Percentiles rank a stretch among this genome's conserved stretches.
These are phyloP conservation scores for Raffaelea ambrosiae DNA, from an alignment of 2,329 filamentous ascomycete species.

Conservation along the genomic window DNA sequence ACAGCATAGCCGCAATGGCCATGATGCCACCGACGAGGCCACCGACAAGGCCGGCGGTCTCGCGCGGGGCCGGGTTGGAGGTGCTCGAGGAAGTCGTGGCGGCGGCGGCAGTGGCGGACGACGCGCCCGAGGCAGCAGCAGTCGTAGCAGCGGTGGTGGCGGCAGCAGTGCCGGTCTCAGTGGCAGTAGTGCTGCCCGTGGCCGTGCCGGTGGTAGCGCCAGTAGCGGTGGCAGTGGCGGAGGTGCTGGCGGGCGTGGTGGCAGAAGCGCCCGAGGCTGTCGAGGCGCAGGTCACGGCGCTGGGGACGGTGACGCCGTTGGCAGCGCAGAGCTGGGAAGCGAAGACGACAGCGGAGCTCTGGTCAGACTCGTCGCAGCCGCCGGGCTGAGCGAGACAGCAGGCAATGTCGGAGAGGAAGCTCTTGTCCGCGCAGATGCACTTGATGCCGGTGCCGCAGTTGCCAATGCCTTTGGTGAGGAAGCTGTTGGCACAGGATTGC, in stretches of 20 bases:
- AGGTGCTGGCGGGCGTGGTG: slow-evolving; percentile 2
- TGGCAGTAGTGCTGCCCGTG: slow-evolving; percentile 3
- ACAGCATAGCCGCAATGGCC: slow-evolving; percentile 15
- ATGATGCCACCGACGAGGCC: slow-evolving; percentile 14
- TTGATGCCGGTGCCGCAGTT: slow-evolving; percentile 23
- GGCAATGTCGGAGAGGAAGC: slow-evolving; percentile 30
- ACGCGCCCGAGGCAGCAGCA: slow-evolving; percentile 1
- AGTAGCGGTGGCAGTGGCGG: slow-evolving; percentile 5
- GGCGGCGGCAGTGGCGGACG: slow-evolving; percentile 4
- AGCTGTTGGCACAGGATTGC: slow-evolving; percentile 21
- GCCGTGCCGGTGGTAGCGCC: slow-evolving; percentile 8
- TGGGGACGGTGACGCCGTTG: slow-evolving; percentile 24
- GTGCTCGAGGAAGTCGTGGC: slow-evolving; percentile 5
- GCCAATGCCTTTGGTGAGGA: slow-evolving; percentile 21
- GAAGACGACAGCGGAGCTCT: slow-evolving; percentile 21
- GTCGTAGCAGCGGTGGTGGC: slow-evolving; percentile 7
- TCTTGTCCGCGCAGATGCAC: slow-evolving; percentile 33
- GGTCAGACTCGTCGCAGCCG: slow-evolving; percentile 20
- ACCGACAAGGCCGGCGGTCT: slow-evolving; percentile 9
- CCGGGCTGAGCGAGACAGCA: slow-evolving; percentile 23
- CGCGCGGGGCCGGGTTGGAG: slow-evolving; percentile 8
- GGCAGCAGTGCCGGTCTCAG: slow-evolving; percentile 6
- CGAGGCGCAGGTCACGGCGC: slow-evolving; percentile 19
- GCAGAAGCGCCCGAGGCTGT: slow-evolving; percentile 1
- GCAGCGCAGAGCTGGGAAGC: slow-evolving; percentile 23